phyloP scores from a whole-genome alignment of 2,329 filamentous ascomycete species.

The Diaporthe capsici region DNA sequence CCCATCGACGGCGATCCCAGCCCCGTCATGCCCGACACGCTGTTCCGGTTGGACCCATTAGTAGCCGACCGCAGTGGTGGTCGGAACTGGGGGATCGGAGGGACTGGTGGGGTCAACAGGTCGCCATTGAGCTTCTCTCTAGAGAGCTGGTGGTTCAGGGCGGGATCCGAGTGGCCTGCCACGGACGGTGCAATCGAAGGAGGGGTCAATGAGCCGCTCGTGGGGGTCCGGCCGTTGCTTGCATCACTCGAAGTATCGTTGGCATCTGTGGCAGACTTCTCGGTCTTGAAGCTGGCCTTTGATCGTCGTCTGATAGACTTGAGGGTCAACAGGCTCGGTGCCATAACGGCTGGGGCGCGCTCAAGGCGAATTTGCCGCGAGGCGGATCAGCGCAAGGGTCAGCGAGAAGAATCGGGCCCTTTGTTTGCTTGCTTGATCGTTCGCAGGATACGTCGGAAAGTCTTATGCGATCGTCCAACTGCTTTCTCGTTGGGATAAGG shows the following conservation, averaged over 20 bases:
- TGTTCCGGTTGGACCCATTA: slow-evolving; percentile 69
- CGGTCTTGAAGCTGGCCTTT: slow-evolving; percentile 79
- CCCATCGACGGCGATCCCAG: slow-evolving; percentile 68
- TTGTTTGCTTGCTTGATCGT: slow-evolving; percentile 1
- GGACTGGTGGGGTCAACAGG: slow-evolving; percentile 46
- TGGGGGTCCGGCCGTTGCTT: slow-evolving; percentile 72
- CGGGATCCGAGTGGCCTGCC: slow-evolving; percentile 75
- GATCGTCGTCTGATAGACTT: slow-evolving; percentile 84
- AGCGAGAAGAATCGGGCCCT: neutral
- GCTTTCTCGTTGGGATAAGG: neutral
- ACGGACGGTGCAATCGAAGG: slow-evolving; percentile 81
- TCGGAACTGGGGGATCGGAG: slow-evolving; percentile 51
- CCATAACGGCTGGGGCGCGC: slow-evolving; percentile 57
- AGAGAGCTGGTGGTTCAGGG: slow-evolving; percentile 71
- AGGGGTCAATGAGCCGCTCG: slow-evolving; percentile 80
- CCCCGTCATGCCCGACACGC: slow-evolving; percentile 75
- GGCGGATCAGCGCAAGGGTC: neutral
- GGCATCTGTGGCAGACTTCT: slow-evolving; percentile 58
- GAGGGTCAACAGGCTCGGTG: slow-evolving; percentile 75
- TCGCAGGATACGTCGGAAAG: neutral
- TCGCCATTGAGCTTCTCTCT: slow-evolving; percentile 40
- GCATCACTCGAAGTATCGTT: slow-evolving; percentile 74
- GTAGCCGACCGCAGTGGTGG: slow-evolving; percentile 55
- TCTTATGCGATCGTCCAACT: neutral
- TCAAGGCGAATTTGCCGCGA: slow-evolving; percentile 16